Percentiles rank a stretch among this genome's conserved stretches.
Conservation (phyloP, 768 basidiomycete genomes). For the Kwoniella bestiolae region DNA sequence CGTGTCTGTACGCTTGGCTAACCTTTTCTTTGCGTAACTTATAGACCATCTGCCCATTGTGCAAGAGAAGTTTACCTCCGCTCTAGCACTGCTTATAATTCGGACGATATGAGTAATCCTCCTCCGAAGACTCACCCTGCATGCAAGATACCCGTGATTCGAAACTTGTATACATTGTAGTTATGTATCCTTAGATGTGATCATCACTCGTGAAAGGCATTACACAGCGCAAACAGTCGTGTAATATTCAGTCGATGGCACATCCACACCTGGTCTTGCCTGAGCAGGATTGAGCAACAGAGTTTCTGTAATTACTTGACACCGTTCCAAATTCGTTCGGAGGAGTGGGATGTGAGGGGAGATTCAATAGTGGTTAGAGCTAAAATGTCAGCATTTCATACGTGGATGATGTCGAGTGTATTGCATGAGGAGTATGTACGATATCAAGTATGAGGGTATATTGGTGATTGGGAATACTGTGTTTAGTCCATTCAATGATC, state of each 20-base stretch:
- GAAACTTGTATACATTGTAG: no score
- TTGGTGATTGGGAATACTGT: background rate
- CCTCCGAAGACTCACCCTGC: no score
- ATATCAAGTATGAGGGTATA: background rate
- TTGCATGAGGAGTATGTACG: no score
- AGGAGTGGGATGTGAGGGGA: background rate
- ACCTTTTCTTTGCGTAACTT: slow-evolving; percentile 61
- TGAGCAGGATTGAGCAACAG: no score
- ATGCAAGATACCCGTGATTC: background rate
- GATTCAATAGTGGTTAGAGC: background rate
- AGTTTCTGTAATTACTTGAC: no score
- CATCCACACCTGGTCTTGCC: no score
- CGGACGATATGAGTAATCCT: background rate
- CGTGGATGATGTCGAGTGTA: no score
- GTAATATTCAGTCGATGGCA: no score
- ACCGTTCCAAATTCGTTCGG: no score
- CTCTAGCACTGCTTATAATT: slow-evolving; percentile 60
- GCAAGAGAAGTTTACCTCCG: slow-evolving; percentile 80
- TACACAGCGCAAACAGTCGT: no score
- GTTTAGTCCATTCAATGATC: background rate
- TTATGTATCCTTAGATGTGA: no score
- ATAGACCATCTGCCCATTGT: slow-evolving; percentile 90
- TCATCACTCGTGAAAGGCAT: no score
- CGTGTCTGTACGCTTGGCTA: slow-evolving; percentile 58
- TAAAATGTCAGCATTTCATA: background rate